phyloP scores from a whole-genome alignment of 345 rosid species.

The Hirschfeldia incana region DNA sequence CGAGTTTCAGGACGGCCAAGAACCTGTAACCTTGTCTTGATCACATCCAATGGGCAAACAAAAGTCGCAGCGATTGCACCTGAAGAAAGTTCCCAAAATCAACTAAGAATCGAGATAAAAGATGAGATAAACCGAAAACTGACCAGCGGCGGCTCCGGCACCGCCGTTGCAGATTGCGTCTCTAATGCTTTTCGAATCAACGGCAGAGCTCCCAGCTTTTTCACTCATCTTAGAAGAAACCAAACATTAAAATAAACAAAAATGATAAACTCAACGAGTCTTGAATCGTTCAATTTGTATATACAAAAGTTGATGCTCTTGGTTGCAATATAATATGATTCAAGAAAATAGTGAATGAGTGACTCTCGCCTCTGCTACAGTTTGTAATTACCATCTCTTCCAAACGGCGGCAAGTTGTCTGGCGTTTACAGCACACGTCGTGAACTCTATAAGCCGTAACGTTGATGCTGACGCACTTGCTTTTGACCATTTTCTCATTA shows the following conservation, averaged over 20 bases:
- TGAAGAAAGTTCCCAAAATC: constrained; percentile 17
- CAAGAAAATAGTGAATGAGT: not conserved
- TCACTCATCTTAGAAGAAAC: not conserved
- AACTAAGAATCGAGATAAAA: not conserved
- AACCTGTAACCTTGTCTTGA: constrained; percentile 87
- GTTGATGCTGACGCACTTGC: not conserved
- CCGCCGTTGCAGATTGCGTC: not conserved
- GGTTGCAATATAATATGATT: constrained; percentile 4
- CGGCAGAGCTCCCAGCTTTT: not conserved
- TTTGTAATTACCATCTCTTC: not conserved
- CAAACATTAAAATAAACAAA: not conserved
- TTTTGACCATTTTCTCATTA: not conserved
- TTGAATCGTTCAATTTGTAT: not conserved
- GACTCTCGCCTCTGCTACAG: not conserved
- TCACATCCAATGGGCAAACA: constrained; percentile 87
- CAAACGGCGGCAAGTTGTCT: not conserved
- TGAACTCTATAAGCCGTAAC: not conserved
- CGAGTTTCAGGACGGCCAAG: constrained; percentile 64
- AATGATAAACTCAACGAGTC: not conserved
- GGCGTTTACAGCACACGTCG: not conserved
- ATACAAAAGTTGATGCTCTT: not conserved
- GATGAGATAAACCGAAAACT: constrained; percentile 10
- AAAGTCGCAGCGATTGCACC: constrained; percentile 91
- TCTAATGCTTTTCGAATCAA: not conserved
- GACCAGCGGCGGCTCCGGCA: constrained; percentile 75